phyloP scores from a whole-genome alignment of 352 stramenopile species.

The Peronospora farinosa region DNA sequence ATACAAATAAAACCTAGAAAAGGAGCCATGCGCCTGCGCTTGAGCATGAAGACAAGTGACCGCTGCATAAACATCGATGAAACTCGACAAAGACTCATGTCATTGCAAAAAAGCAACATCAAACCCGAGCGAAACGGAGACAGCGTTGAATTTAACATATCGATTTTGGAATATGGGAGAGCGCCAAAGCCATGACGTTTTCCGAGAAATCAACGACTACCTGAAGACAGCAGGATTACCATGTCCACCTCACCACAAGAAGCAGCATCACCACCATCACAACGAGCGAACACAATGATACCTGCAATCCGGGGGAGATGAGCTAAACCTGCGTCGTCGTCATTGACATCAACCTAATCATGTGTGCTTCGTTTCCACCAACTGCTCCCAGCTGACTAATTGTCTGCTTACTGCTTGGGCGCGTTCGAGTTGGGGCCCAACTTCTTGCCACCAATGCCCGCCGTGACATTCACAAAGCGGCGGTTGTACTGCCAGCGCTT shows the following conservation, averaged over 20 bases:
- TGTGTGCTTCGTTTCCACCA: background rate
- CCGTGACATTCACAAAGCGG: constrained; percentile 99
- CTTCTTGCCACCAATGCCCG: constrained; percentile 94
- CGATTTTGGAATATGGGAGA: no score
- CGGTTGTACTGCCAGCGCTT: constrained; percentile 99
- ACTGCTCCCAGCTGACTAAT: constrained; percentile 3
- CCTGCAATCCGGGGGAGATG: constrained; percentile 7
- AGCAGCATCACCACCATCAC: background rate
- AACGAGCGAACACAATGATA: constrained; percentile 1
- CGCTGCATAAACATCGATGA: no score
- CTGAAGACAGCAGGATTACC: constrained; percentile 10
- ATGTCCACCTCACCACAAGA: no score
- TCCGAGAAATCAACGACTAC: constrained; percentile 19
- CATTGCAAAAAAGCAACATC: no score
- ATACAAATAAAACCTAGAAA: no score
- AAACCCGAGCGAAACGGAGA: no score
- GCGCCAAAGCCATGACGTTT: no score
- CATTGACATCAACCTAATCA: constrained; percentile 6
- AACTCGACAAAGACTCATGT: no score
- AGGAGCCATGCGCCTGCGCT: no score
- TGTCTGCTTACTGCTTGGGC: constrained; percentile 76
- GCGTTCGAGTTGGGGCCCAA: constrained; percentile 98
- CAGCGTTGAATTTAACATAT: no score
- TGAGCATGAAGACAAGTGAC: no score
- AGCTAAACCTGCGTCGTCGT: constrained; percentile 15